phyloP scores from a whole-genome alignment of 1,139 yeast genomes.

The Geotrichum fermentans region DNA sequence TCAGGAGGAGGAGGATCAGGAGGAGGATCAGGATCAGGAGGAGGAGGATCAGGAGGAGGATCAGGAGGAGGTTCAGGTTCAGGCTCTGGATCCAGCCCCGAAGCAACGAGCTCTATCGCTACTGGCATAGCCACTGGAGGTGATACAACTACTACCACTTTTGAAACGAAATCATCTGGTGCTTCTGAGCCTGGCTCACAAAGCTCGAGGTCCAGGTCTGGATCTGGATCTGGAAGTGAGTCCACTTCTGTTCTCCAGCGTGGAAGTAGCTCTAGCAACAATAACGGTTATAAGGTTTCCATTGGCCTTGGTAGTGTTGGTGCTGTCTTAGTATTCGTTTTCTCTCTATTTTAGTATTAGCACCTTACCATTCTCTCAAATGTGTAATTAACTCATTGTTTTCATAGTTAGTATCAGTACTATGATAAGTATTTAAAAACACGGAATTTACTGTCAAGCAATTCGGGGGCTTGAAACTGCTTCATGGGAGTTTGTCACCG shows the following conservation, averaged over 20 bases:
- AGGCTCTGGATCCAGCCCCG: conserved; percentile 8
- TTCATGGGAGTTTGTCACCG: too few species aligned
- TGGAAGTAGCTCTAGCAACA: conserved; percentile 2
- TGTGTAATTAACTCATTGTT: not conserved
- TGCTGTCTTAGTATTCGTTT: conserved; percentile 11
- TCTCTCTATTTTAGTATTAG: conserved; percentile 9
- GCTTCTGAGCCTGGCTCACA: conserved; percentile 9
- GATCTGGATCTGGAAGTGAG: conserved; percentile 10
- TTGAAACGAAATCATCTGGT: conserved; percentile 43
- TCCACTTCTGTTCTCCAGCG: not conserved
- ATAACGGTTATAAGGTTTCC: conserved; percentile 9
- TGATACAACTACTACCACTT: conserved; percentile 11
- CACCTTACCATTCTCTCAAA: not conserved
- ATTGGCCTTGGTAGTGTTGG: conserved; percentile 17
- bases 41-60: conserved; percentile 8
- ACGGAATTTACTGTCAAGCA: too few species aligned
- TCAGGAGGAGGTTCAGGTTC: conserved; percentile 12
- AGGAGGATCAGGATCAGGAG: too few species aligned
- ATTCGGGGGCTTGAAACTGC: too few species aligned
- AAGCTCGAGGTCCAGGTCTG: conserved; percentile 4
- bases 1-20: too few species aligned
- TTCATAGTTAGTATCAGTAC: too few species aligned
- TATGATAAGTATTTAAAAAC: too few species aligned
- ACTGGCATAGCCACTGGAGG: not conserved
- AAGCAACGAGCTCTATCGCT: not conserved